Percentiles rank a stretch among this genome's conserved stretches.
Conservation (phyloP, 139 green algal species). For the Chlamydomonas schloesseri region DNA sequence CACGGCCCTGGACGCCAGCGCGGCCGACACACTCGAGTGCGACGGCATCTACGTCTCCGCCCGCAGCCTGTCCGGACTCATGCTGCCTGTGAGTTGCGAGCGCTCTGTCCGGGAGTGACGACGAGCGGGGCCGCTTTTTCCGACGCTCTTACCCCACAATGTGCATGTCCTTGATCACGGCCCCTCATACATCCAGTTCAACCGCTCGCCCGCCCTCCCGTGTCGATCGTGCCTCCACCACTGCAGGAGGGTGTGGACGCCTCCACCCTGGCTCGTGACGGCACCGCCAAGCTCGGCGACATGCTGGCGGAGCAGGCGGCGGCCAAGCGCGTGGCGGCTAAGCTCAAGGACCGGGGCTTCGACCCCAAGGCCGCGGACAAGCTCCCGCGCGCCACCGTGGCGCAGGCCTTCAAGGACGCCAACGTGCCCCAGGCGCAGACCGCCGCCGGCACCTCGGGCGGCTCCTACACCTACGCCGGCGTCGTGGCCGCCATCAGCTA, state of each 20-base stretch:
- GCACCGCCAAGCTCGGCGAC: too few species aligned
- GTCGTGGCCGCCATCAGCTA: neutral
- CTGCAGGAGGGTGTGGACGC: too few species aligned
- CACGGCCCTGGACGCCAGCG: neutral
- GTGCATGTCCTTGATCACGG: too few species aligned
- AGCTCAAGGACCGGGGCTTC: neutral
- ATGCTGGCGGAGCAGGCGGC: too few species aligned
- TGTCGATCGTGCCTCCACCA: too few species aligned
- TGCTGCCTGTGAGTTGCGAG: neutral
- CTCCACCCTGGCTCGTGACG: too few species aligned
- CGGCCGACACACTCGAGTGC: neutral
- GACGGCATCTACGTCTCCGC: constrained; percentile 10
- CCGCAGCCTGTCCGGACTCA: neutral
- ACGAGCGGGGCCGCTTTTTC: too few species aligned
- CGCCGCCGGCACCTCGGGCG: neutral
- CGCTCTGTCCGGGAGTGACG: too few species aligned
- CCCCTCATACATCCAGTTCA: too few species aligned
- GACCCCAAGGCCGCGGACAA: neutral
- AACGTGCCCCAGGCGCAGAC: neutral
- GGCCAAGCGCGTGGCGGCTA: neutral
- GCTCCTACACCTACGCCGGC: neutral
- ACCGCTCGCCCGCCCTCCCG: too few species aligned
- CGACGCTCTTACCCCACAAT: too few species aligned
- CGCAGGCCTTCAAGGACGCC: neutral
- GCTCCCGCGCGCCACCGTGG: neutral